Conservation (phyloP, 2,329 filamentous ascomycete genomes). For the Drechslera avenae region DNA sequence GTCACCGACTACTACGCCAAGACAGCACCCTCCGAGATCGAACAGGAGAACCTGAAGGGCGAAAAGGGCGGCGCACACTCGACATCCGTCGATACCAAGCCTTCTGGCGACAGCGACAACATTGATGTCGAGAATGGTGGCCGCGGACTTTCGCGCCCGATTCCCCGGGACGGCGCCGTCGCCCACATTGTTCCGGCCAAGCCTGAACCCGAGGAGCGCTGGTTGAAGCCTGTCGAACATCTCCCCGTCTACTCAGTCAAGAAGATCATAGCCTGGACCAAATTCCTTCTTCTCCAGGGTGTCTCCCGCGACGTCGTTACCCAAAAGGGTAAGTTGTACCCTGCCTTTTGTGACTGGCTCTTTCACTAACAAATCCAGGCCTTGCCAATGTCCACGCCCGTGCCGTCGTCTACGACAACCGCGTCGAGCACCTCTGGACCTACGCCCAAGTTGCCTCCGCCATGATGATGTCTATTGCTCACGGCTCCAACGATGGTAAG, state of each 20-base stretch:
- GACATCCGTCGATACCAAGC: constrained; percentile 6
- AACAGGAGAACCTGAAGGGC: constrained; percentile 13
- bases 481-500: constrained; percentile 66
- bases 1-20: constrained; percentile 52
- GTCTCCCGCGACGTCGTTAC: constrained; percentile 51
- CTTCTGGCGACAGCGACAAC: constrained; percentile 2
- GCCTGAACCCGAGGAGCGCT: constrained; percentile 42
- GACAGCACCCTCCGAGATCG: constrained; percentile 20
- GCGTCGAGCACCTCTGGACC: constrained; percentile 56
- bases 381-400: constrained; percentile 49
- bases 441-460: constrained; percentile 57
- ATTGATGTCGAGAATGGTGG: constrained; percentile 7
- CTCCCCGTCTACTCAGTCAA: constrained; percentile 35
- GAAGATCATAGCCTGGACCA: constrained; percentile 48
- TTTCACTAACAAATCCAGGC: constrained; percentile 6
- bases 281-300: constrained; percentile 53
- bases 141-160: constrained; percentile 7
- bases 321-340: constrained; percentile 1
- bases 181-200: constrained; percentile 4
- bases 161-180: constrained; percentile 7
- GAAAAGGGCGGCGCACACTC: constrained; percentile 5
- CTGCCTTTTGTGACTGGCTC: too few species aligned
- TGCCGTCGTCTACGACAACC: constrained; percentile 53
- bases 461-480: constrained; percentile 74
- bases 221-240: constrained; percentile 44